Percentiles rank a stretch among this genome's conserved stretches.
These are phyloP conservation scores for Penicillium corylophilum DNA, from an alignment of 2,329 filamentous ascomycete genomes.

Conservation along the genomic window DNA sequence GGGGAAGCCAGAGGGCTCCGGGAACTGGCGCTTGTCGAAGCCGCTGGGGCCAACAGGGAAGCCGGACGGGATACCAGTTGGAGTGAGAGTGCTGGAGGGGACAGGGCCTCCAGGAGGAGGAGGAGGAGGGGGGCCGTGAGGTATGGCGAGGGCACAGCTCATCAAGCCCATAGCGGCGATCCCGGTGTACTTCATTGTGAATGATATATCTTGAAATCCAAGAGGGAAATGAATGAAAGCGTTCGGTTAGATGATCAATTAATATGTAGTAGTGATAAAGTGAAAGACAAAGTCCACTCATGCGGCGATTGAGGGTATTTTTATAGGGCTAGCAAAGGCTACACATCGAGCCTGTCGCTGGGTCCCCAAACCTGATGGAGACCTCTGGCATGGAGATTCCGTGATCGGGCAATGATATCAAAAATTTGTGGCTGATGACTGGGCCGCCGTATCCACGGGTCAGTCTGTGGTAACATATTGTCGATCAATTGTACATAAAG, in stretches of 20 bases:
- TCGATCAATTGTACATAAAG: conserved; percentile 10
- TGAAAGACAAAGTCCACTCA: not conserved
- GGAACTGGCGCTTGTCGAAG: conserved; percentile 10
- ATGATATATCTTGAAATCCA: not conserved
- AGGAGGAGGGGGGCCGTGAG: conserved; percentile 10
- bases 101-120: not conserved
- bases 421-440: conserved; percentile 7
- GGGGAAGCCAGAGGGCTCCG: not conserved
- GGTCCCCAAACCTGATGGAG: conserved; percentile 5
- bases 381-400: conserved; percentile 7
- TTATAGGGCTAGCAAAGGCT: conserved; percentile 11
- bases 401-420: conserved; percentile 21
- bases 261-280: not conserved
- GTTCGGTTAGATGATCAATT: not conserved
- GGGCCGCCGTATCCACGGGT: not conserved
- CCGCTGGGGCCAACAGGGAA: not conserved
- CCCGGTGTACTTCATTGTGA: conserved; percentile 21
- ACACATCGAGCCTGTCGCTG: not conserved
- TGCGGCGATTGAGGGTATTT: conserved; percentile 1
- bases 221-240: not conserved
- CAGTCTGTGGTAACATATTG: not conserved
- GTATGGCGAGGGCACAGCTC: conserved; percentile 24
- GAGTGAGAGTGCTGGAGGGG: conserved; percentile 2
- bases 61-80: not conserved
- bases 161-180: conserved; percentile 20